Percentiles rank a stretch among this genome's conserved stretches.
Evolutionary conservation across 2,329 filamentous ascomycete genomes (phyloP).

Genomic region (Daldinia sp.): DNA sequence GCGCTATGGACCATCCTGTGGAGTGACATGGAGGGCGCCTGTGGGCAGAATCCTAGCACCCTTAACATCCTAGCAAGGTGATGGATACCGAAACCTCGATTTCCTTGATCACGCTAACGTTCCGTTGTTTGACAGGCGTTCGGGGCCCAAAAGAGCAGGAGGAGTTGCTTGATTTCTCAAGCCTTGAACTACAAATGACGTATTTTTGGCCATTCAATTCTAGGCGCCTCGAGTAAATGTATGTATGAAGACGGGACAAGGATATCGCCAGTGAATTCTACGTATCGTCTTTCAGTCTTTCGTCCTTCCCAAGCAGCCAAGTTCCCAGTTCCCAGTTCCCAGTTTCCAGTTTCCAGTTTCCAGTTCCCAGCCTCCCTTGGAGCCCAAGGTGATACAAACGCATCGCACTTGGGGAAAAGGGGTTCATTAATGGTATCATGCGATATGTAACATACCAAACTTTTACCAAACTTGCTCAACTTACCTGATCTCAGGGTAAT

Average conservation of each 20-base stretch:
- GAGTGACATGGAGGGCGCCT: too few relatives aligned
- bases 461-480: background rate
- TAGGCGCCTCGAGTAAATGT: background rate
- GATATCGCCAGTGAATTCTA: slow-evolving; percentile 10
- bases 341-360: too few relatives aligned
- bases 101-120: slow-evolving; percentile 17
- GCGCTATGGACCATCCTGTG: slow-evolving; percentile 7
- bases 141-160: slow-evolving; percentile 4
- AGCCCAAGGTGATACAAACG: slow-evolving; percentile 34
- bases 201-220: slow-evolving; percentile 8
- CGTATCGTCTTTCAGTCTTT: background rate
- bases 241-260: too few relatives aligned
- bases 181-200: slow-evolving; percentile 21
- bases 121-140: slow-evolving; percentile 14
- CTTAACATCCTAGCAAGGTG: background rate
- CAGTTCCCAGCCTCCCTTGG: slow-evolving; percentile 11
- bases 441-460: background rate
- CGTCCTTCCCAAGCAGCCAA: too few relatives aligned
- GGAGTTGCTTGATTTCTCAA: slow-evolving; percentile 8
- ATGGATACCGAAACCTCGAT: slow-evolving; percentile 21
- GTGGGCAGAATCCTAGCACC: slow-evolving; percentile 10
- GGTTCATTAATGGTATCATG: slow-evolving; percentile 10
- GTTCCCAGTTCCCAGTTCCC: too few relatives aligned
- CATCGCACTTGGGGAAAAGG: slow-evolving; percentile 8
- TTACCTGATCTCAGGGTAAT: too few relatives aligned